Percentiles rank a stretch among this genome's conserved stretches.
These are phyloP conservation scores for Rosa rugosa DNA, from an alignment of 306 rosid genomes.

Conservation along the genomic window DNA sequence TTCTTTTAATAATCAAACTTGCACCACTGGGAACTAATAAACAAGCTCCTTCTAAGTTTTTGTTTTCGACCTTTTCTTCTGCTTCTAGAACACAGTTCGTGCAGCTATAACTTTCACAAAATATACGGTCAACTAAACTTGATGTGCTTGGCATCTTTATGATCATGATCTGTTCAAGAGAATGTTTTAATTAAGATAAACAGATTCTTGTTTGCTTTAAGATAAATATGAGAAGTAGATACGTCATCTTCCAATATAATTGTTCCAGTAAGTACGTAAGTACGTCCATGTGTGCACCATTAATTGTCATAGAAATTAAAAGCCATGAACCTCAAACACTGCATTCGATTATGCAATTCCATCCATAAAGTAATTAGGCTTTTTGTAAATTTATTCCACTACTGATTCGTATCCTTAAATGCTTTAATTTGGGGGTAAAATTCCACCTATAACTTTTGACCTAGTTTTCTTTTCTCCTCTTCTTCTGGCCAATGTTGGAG, in stretches of 20 bases:
- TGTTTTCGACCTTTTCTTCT: too few species aligned
- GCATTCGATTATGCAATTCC: background rate
- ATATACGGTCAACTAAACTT: too few species aligned
- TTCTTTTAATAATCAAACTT: too few species aligned
- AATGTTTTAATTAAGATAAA: background rate
- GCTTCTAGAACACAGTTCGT: too few species aligned
- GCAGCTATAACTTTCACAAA: too few species aligned
- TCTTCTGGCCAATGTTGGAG: background rate
- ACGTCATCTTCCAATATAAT: background rate
- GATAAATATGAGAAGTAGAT: background rate
- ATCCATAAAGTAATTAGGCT: background rate
- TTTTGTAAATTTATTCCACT: background rate
- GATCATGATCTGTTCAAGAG: too few species aligned
- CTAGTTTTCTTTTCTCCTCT: background rate
- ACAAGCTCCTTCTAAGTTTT: too few species aligned
- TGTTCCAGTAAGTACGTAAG: background rate
- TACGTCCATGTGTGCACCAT: background rate
- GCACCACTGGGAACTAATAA: too few species aligned
- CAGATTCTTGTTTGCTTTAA: background rate
- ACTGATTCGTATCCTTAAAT: background rate
- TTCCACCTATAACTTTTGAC: slow-evolving; percentile 22
- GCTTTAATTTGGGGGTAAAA: background rate
- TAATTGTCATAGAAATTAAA: background rate
- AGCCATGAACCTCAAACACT: background rate
- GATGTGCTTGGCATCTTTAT: background rate